Percentiles rank a stretch among this genome's conserved stretches.
Evolutionary conservation across 805 yeast genomes (phyloP).

Genomic region (Wilhelminamyces savonicus): DNA sequence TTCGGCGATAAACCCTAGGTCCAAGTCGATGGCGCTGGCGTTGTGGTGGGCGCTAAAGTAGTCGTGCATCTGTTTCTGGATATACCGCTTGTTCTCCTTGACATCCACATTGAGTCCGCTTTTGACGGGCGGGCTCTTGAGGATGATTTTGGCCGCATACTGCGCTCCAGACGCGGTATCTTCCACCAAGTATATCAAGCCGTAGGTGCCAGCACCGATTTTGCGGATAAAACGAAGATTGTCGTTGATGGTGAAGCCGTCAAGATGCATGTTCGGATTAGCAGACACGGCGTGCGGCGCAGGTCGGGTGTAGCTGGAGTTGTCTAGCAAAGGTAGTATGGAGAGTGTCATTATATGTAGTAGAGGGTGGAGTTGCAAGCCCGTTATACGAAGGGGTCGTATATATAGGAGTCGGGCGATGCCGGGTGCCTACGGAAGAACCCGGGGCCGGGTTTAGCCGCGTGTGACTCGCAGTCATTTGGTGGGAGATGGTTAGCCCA

Average conservation of each 20-base stretch:
- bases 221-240: conserved; percentile 40
- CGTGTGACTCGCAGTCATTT: no score
- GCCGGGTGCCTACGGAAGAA: no score
- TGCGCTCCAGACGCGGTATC: conserved; percentile 44
- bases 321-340: no score
- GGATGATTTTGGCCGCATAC: conserved; percentile 68
- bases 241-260: conserved; percentile 20
- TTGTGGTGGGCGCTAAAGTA: conserved; percentile 13
- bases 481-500: no score
- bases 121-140: conserved; percentile 37
- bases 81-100: conserved; percentile 20
- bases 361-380: no score
- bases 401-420: no score
- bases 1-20: conserved; percentile 17
- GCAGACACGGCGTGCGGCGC: no score
- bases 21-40: conserved; percentile 10
- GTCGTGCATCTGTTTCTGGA: conserved; percentile 18
- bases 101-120: conserved; percentile 24
- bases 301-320: no score
- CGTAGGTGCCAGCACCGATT: conserved; percentile 84
- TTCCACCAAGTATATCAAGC: conserved; percentile 66
- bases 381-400: no score
- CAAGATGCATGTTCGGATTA: conserved; percentile 6
- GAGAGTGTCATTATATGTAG: no score
- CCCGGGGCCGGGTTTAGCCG: no score